Evolutionary conservation across 192 early-diverging fungal species (phyloP), one percentile per base, ranked within the genome.

Genomic region (Entomortierella lignicola): DNA sequence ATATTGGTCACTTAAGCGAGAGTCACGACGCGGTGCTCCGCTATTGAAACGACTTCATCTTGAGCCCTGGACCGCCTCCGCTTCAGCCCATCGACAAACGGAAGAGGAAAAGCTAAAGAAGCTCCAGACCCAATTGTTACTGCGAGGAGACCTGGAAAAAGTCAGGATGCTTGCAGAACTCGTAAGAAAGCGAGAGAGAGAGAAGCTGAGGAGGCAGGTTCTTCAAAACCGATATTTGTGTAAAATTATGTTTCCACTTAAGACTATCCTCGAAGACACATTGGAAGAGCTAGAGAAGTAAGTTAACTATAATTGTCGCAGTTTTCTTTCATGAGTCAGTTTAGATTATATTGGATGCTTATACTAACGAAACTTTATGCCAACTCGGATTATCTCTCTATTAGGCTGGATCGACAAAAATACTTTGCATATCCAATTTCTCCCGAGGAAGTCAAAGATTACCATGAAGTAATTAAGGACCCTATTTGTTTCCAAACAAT

Each of bases 1-100:
- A 72, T 99, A 97, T 82, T 99, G 98, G 98, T 90, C 96, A 2
- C 85, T 99, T 12, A 99, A 99, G 77, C 89, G 97, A 31, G 90
- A 92, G 72, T 80, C 89, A n/a, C 80, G 97, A 23, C 88, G 95
- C 27, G 98, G 98, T 0, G 96, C 97, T 2, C 95, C 98, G 1
- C 85, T 99, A 7, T 82, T 99, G 39, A 99, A 99, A 79, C 88
- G 98, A 53, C 85, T 99, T 30, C 96, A 98, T 73, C 82, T 99
- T 72, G 97, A 99, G 88, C 96, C 96, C 15, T 97, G 95, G 96
- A 97, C 95, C 1, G 94, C 95, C 1, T 94, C 93, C 32, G 90
- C 88, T 1, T 87, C 91, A 21, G 85, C 90, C 77, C 87, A 91
- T 62, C 89, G 92, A 34, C 93, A 94, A 30, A 88, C 91, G 18